phyloP scores from a whole-genome alignment of 768 basidiomycete species.

The Russula earlei region DNA sequence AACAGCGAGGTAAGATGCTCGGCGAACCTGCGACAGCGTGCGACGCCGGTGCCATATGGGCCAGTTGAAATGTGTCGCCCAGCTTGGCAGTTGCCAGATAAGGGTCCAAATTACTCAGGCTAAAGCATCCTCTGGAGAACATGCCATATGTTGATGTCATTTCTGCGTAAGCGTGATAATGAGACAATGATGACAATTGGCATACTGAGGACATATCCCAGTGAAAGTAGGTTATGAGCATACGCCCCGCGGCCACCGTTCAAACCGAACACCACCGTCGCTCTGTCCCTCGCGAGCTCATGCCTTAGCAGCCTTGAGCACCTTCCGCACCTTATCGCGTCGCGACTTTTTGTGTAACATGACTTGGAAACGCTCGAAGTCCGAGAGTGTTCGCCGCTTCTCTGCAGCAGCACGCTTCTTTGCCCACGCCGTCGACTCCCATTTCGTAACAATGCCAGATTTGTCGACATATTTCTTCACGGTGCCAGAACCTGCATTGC shows the following conservation, averaged over 20 bases:
- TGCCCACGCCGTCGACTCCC: conserved; percentile 84
- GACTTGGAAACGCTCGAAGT: conserved; percentile 87
- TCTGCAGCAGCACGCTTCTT: conserved; percentile 70
- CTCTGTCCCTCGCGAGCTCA: conserved; percentile 19
- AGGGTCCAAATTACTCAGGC: not conserved
- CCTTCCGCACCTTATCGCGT: conserved; percentile 68
- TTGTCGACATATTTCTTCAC: conserved; percentile 85
- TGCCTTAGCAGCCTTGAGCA: conserved; percentile 50
- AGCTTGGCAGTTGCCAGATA: too few species aligned
- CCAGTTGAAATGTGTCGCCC: too few species aligned
- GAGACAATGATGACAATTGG: not conserved
- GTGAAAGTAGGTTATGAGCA: not conserved
- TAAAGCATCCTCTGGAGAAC: not conserved
- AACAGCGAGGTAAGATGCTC: not conserved
- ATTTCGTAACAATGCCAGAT: conserved; percentile 75
- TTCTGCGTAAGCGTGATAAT: conserved; percentile 2
- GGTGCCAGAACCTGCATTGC: conserved; percentile 70
- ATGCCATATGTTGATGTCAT: conserved; percentile 2
- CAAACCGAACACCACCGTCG: not conserved
- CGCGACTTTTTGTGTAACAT: conserved; percentile 85
- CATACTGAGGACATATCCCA: not conserved
- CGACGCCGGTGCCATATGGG: too few species aligned
- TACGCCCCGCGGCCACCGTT: not conserved
- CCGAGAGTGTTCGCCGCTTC: conserved; percentile 67
- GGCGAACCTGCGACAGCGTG: too few species aligned